Conservation (phyloP, 169 alveolate genomes). For the Eimeria tenella region DNA sequence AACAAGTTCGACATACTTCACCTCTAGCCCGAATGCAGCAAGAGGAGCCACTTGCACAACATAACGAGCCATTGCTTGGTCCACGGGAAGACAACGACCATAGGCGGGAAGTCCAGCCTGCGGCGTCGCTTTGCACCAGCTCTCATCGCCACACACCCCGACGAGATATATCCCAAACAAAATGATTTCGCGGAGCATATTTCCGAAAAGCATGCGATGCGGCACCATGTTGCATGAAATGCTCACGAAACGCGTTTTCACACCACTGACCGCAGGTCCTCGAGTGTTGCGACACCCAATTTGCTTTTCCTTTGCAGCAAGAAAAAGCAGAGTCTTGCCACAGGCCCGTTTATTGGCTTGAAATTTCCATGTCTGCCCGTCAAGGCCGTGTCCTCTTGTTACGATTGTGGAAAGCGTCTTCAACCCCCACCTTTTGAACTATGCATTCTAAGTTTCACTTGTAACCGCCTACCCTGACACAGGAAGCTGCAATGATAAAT, state of each 20-base stretch:
- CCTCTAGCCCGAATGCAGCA: slow-evolving; percentile 85
- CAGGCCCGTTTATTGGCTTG: no score
- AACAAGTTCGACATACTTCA: slow-evolving; percentile 63
- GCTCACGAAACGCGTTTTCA: neutral
- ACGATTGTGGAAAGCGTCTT: no score
- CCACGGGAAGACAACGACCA: slow-evolving; percentile 92
- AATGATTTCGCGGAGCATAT: neutral
- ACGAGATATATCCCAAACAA: neutral
- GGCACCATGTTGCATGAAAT: neutral
- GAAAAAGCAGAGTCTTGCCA: neutral
- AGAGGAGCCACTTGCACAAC: slow-evolving; percentile 90
- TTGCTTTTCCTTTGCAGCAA: neutral
- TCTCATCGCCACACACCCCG: slow-evolving; percentile 75
- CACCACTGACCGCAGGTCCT: neutral
- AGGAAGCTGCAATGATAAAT: no score
- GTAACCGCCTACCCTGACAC: no score
- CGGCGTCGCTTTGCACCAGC: slow-evolving; percentile 93
- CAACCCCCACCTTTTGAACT: no score
- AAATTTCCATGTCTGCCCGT: no score
- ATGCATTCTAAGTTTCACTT: no score
- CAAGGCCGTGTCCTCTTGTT: no score
- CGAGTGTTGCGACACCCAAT: slow-evolving; percentile 3
- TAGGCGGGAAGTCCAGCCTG: slow-evolving; percentile 89
- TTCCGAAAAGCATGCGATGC: neutral
- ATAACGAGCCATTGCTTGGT: slow-evolving; percentile 88